phyloP scores from a whole-genome alignment of 169 alveolate species.

The Amoebophrya sp. region DNA sequence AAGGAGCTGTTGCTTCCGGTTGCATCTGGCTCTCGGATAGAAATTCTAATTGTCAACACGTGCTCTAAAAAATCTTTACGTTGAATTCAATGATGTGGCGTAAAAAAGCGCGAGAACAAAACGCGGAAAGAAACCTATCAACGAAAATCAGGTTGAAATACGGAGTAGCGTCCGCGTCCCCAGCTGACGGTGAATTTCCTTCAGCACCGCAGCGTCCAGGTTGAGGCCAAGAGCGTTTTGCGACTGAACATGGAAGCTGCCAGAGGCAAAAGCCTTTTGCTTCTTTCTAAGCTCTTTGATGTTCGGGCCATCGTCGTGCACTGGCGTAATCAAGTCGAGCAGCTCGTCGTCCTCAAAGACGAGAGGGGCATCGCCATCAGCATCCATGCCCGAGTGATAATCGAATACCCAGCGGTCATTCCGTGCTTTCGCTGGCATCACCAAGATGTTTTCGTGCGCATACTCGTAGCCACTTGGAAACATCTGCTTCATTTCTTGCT shows the following conservation, averaged over 20 bases:
- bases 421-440: background rate
- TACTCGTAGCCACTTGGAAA: background rate
- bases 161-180: background rate
- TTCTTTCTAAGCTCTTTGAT: background rate
- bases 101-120: too few species aligned
- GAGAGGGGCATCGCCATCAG: background rate
- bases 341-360: background rate
- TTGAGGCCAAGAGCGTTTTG: background rate
- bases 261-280: background rate
- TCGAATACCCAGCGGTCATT: constrained; percentile 15
- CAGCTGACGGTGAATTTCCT: background rate
- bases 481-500: background rate
- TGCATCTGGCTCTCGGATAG: too few species aligned
- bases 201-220: background rate
- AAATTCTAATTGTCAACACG: too few species aligned
- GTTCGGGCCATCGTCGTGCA: background rate
- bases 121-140: too few species aligned
- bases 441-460: background rate
- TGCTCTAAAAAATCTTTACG: too few species aligned
- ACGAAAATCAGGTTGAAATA: too few species aligned
- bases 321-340: background rate
- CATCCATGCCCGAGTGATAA: background rate
- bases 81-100: too few species aligned
- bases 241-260: background rate
- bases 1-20: background rate